Percentiles rank a stretch among this genome's conserved stretches.
Conservation (phyloP, 1,139 yeast species). For the Lodderomyces metapsilosis region DNA sequence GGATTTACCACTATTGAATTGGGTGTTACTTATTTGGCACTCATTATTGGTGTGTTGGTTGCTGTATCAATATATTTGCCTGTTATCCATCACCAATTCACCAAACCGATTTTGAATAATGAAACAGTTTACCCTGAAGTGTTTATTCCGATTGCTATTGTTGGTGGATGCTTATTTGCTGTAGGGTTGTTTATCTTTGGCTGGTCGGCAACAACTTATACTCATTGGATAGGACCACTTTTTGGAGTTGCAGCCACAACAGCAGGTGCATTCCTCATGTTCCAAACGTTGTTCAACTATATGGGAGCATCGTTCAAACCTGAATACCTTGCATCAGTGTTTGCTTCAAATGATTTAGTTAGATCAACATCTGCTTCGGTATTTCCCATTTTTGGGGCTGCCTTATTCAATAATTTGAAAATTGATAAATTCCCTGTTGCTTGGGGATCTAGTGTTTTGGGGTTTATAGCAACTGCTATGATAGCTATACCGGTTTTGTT, state of each 20-base stretch:
- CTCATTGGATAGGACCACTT: slow-evolving; percentile 46
- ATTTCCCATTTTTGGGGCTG: slow-evolving; percentile 60
- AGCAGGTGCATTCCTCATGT: slow-evolving; percentile 36
- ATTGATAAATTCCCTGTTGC: slow-evolving; percentile 52
- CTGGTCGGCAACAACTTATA: slow-evolving; percentile 43
- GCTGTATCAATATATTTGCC: slow-evolving; percentile 27
- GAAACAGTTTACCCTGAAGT: slow-evolving; percentile 36
- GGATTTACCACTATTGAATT: slow-evolving; percentile 48
- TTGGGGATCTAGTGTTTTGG: slow-evolving; percentile 54
- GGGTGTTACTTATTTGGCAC: slow-evolving; percentile 47
- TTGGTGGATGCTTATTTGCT: slow-evolving; percentile 44
- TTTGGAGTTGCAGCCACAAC: slow-evolving; percentile 42
- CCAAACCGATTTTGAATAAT: slow-evolving; percentile 22
- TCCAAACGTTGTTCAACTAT: slow-evolving; percentile 40
- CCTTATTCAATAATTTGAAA: slow-evolving; percentile 47
- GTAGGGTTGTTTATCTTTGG: slow-evolving; percentile 48
- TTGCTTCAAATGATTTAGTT: slow-evolving; percentile 54
- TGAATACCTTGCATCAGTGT: slow-evolving; percentile 54
- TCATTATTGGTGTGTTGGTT: slow-evolving; percentile 41
- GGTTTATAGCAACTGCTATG: slow-evolving; percentile 40
- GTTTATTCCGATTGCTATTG: slow-evolving; percentile 42
- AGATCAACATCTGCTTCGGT: slow-evolving; percentile 57
- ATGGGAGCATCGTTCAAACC: slow-evolving; percentile 30
- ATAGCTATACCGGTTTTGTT: slow-evolving; percentile 47
- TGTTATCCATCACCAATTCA: slow-evolving; percentile 21